Base-by-base conservation (phyloP, 495 filamentous ascomycete genomes). In the Penicilliopsis zonata region DNA sequence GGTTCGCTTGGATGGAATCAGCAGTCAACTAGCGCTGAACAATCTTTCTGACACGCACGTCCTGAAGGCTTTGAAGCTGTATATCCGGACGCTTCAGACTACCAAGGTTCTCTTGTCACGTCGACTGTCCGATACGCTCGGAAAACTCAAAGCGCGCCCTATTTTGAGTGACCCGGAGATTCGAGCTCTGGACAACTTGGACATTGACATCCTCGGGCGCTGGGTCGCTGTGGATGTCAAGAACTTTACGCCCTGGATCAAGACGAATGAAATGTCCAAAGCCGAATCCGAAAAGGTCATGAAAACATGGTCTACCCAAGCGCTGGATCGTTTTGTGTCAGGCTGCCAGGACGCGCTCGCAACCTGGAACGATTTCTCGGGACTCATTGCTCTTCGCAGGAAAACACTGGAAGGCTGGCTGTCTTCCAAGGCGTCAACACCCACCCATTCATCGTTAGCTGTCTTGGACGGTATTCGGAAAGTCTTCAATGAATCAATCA, bases 231-330 rank as follows among this genome's bases (percentile, higher is more conserved):
- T 85, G 9, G 85, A 93, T 31, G 80, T 95, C 18, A 70, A 69
- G 18, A 82, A 79, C 31, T 96, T 92, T 53, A 92, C 77, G 0
- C 92, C 90, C 0, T 94, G 85, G 61, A 81, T 94, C 29, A 76
- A 85, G 18, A 71, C 92, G 40, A 86, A 87, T 35, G 84, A 92
- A 40, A 50, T 93, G 17, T 70, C 75, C 15, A 69, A 69, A 15
- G 40, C 59, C 12, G 71, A 85, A 36, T 77, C 77, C 0, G 64
- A 70, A 17, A 69, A 76, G 30, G 68, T 73, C 31, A 69, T 90
- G 13, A 70, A 68, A 22, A 54, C 59, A 24, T 98, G 90, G 92
- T 81, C 84, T 0, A 68, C 63, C 28, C 62, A 72, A 30, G 82
- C 86, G 5, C 72, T 85, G 20, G 59, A 70, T 8, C 63, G 65